Percentiles rank a stretch among this genome's conserved stretches.
Evolutionary conservation across 345 rosid genomes (phyloP).

Genomic region (Microthlaspi erraticum): DNA sequence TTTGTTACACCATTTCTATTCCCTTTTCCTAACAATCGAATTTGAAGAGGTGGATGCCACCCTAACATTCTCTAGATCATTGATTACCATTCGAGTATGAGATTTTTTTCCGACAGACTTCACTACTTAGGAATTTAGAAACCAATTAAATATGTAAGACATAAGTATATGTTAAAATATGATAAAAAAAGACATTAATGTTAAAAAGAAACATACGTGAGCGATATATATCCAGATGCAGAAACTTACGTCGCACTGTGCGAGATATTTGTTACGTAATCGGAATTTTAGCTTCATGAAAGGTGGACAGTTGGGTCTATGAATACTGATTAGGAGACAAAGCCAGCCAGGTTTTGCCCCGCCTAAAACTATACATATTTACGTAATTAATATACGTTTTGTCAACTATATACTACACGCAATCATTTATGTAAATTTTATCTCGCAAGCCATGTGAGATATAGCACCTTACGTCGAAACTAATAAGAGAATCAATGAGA

Average conservation of each 20-base stretch:
- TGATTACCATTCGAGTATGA: not conserved
- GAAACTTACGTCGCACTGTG: slow-evolving; percentile 26
- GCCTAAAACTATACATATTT: not conserved
- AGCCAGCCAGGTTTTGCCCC: not conserved
- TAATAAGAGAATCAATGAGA: not conserved
- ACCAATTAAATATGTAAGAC: not conserved
- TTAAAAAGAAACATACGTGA: slow-evolving; percentile 16
- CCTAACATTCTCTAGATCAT: not conserved
- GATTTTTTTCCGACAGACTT: not conserved
- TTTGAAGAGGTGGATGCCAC: not conserved
- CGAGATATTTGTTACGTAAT: slow-evolving; percentile 38
- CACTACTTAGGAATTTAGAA: not conserved
- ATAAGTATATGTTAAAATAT: too few species aligned
- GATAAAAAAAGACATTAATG: not conserved
- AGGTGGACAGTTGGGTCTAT: slow-evolving; percentile 35
- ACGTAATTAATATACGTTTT: slow-evolving; percentile 1
- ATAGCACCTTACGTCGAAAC: not conserved
- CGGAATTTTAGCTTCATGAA: slow-evolving; percentile 35
- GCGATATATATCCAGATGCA: not conserved
- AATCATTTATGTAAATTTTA: not conserved
- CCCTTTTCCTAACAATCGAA: not conserved
- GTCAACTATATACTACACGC: not conserved
- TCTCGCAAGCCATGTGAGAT: not conserved
- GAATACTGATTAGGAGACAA: slow-evolving; percentile 33
- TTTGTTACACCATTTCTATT: not conserved